Evolutionary conservation across 192 early-diverging fungal genomes (phyloP).

Genomic region (Piromyces sp.): DNA sequence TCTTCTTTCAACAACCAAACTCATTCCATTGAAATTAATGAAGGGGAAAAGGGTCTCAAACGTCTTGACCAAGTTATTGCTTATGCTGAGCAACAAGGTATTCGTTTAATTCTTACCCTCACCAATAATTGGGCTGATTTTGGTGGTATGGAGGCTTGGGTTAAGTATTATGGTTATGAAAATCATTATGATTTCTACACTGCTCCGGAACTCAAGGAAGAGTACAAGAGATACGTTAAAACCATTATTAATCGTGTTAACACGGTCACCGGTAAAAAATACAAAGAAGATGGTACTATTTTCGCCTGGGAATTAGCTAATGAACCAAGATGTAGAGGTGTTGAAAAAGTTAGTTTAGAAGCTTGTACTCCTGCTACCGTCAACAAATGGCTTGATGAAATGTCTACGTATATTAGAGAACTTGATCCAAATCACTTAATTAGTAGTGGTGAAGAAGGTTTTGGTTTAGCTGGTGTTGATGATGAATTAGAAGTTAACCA

Average conservation of each 20-base stretch:
- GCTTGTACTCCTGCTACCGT: constrained; percentile 1
- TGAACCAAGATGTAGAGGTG: constrained; percentile 25
- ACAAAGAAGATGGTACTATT: constrained; percentile 34
- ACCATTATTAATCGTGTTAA: constrained; percentile 25
- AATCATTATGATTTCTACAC: constrained; percentile 16
- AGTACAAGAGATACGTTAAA: constrained; percentile 24
- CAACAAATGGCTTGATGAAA: constrained; percentile 26
- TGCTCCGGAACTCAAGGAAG: constrained; percentile 1
- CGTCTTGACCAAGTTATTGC: too few relatives aligned
- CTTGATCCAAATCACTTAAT: constrained; percentile 33
- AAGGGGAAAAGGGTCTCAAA: too few relatives aligned
- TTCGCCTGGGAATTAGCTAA: constrained; percentile 55
- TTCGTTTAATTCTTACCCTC: constrained; percentile 13
- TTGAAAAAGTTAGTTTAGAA: too few relatives aligned
- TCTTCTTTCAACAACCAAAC: too few relatives aligned
- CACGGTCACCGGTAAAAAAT: constrained; percentile 22
- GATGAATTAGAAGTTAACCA: constrained; percentile 17
- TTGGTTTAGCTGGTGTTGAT: constrained; percentile 22
- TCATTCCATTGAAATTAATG: too few relatives aligned
- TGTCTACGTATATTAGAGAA: constrained; percentile 21
- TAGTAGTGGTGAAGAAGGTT: constrained; percentile 39
- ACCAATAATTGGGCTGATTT: constrained; percentile 18
- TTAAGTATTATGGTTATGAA: constrained; percentile 3
- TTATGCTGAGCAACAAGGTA: background rate
- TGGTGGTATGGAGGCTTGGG: constrained; percentile 16